phyloP scores from a whole-genome alignment of 768 basidiomycete genomes.

The Lactarius pseudohatsudake region DNA sequence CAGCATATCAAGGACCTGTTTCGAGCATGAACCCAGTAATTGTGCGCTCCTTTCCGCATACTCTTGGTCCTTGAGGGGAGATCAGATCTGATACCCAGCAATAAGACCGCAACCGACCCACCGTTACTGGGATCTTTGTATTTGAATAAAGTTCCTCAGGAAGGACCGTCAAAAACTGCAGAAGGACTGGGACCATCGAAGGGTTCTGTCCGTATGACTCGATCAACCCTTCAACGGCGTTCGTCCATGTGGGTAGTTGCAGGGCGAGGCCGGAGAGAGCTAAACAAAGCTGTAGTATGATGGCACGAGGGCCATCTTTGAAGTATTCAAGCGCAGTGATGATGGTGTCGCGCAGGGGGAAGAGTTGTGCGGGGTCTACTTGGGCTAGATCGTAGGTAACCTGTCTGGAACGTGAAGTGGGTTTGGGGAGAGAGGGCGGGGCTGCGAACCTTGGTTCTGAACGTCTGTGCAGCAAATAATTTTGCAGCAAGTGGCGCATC shows the following conservation, averaged over 20 bases:
- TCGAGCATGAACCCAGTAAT: conserved; percentile 68
- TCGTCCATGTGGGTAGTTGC: conserved; percentile 83
- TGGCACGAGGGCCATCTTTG: conserved; percentile 73
- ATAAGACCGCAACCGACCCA: conserved; percentile 42
- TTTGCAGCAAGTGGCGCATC: conserved; percentile 79
- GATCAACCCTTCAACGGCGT: conserved; percentile 79
- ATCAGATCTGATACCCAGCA: not conserved
- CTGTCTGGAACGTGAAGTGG: conserved; percentile 45
- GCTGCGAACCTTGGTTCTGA: conserved; percentile 81
- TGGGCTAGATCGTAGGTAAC: conserved; percentile 94
- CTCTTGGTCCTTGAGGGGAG: conserved; percentile 62
- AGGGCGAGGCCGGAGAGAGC: conserved; percentile 89
- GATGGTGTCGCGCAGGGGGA: conserved; percentile 85
- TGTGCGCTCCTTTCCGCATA: conserved; percentile 58
- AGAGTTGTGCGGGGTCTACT: conserved; percentile 69
- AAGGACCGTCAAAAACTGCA: conserved; percentile 87
- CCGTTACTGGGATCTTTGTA: conserved; percentile 83
- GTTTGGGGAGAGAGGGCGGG: not conserved
- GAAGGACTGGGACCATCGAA: conserved; percentile 73
- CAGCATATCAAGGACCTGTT: conserved; percentile 73
- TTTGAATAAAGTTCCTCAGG: conserved; percentile 89
- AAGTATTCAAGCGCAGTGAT: conserved; percentile 72
- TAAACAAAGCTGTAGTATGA: conserved; percentile 87
- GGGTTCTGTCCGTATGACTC: conserved; percentile 84
- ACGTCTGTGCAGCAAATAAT: conserved; percentile 95